Evolutionary conservation across 345 rosid genomes (phyloP).

Genomic region (Dovyalis caffra): DNA sequence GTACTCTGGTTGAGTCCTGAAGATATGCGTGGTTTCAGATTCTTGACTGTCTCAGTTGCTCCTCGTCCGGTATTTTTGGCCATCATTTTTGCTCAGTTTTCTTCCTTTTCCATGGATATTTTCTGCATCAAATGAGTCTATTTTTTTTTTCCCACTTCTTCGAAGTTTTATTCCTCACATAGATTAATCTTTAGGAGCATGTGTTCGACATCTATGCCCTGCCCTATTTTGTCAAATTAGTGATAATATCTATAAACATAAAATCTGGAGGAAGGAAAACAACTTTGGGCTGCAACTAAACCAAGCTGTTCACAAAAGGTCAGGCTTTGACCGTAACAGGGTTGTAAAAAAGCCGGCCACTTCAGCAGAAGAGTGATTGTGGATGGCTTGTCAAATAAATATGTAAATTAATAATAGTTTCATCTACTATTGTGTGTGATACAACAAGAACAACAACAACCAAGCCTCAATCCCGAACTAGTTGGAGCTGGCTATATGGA

Average conservation of each 20-base stretch:
- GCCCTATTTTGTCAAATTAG: not conserved
- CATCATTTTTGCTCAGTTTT: conserved; percentile 3
- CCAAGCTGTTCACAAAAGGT: not conserved
- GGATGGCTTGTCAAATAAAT: not conserved
- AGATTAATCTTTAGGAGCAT: not conserved
- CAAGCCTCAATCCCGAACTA: too few relatives aligned
- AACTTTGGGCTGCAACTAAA: not conserved
- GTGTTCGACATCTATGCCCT: not conserved
- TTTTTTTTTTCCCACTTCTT: not conserved
- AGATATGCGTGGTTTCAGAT: conserved; percentile 81
- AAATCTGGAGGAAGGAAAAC: not conserved
- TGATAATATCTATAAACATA: not conserved
- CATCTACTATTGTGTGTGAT: not conserved
- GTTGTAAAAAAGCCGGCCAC: too few relatives aligned
- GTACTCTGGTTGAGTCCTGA: conserved; percentile 69
- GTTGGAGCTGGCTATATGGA: too few relatives aligned
- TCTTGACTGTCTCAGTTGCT: conserved; percentile 91
- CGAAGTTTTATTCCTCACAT: not conserved
- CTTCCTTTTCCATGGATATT: conserved; percentile 17
- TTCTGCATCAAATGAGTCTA: conserved; percentile 2
- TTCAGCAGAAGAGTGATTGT: too few relatives aligned
- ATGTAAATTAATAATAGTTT: not conserved
- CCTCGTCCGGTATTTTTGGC: conserved; percentile 74
- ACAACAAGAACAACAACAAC: too few relatives aligned
- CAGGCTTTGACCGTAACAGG: not conserved